A percentile compares a stretch with the other conserved stretches of the same genome.
Evolutionary conservation across 1,284 basidiomycete species (phyloP).

Genomic region (Cutaneotrichosporon sp.): DNA sequence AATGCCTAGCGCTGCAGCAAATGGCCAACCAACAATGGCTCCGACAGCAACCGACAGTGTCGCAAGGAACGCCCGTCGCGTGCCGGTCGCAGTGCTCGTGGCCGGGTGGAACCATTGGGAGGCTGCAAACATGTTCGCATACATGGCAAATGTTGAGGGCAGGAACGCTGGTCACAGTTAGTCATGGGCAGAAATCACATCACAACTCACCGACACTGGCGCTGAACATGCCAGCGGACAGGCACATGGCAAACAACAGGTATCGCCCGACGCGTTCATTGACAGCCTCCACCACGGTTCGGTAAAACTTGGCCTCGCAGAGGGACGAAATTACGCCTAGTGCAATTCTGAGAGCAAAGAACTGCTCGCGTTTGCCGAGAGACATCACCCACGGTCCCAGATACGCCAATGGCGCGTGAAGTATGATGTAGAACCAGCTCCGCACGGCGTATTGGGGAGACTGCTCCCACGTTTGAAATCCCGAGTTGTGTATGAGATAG

Average conservation of each 20-base stretch:
- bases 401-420: slow-evolving; percentile 56
- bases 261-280: slow-evolving; percentile 89
- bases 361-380: slow-evolving; percentile 51
- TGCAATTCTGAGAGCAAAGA: slow-evolving; percentile 80
- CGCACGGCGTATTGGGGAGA: slow-evolving; percentile 84
- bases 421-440: slow-evolving; percentile 85
- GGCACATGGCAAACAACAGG: slow-evolving; percentile 74
- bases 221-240: slow-evolving; percentile 90
- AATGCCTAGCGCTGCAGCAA: slow-evolving; percentile 73
- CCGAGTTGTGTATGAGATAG: slow-evolving; percentile 72
- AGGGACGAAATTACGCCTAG: slow-evolving; percentile 69
- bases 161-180: slow-evolving; percentile 62
- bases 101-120: slow-evolving; percentile 69
- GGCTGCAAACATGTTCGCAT: slow-evolving; percentile 74
- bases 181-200: background rate
- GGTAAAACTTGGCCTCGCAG: slow-evolving; percentile 80
- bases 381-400: slow-evolving; percentile 40
- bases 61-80: slow-evolving; percentile 52
- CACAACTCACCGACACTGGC: slow-evolving; percentile 64
- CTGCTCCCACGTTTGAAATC: slow-evolving; percentile 98
- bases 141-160: slow-evolving; percentile 94
- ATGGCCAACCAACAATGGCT: slow-evolving; percentile 93
- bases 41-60: slow-evolving; percentile 73
- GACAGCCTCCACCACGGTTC: slow-evolving; percentile 71
- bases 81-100: slow-evolving; percentile 56